Evolutionary conservation across 257 asterid genomes (phyloP), one percentile per base, ranked within the genome.

Genomic region (Ligustrum vulgare): DNA sequence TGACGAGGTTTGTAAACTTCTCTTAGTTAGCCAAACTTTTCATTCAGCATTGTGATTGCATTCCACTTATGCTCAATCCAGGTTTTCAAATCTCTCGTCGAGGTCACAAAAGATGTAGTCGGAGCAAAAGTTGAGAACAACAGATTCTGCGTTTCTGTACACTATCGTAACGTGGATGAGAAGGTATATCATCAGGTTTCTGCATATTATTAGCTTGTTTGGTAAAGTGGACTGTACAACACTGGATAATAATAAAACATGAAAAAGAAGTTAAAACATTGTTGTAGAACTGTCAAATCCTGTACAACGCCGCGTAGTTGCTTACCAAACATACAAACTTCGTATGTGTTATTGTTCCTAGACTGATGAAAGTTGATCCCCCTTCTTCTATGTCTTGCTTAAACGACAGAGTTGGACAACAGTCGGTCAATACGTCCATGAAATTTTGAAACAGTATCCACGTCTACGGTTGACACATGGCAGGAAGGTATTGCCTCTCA

Each of bases 131-230:
- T 94, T 15, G 99, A 94, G 88, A 92, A 91, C 92, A 92, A 94
- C 80, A 94, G 89, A 83, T 94, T 94, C 81, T 94, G 99, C 71
- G 89, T 92, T 54, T 94, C 99, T 67, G 97, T 94, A 45, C 99
- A 94, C 86, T 92, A 94, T 75, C 97, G 98, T 23, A 94, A 94
- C 49, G 98, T 94, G 70, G 96, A 89, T 43, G 96, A 92, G 86
- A 85, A 91, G 94, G 98, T 94, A 22, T 70, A 58, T 13, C 45
- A 7, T 39, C 10, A 43, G 3, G 16, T 37, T 63, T 80, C 78
- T 67, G 35, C 6, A 1, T 45, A 25, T 45, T 69, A 72, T 35
- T 56, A 35, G 13, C 34, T 25, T 33, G 41, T 18, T 51, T 2
- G 11, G 62, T 6, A 6, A 51, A 3, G 18, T 16, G 51, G n/a